A percentile compares a stretch with the other conserved stretches of the same genome.
Conservation (phyloP, 768 basidiomycete genomes). For the Cystofilobasidium macerans region DNA sequence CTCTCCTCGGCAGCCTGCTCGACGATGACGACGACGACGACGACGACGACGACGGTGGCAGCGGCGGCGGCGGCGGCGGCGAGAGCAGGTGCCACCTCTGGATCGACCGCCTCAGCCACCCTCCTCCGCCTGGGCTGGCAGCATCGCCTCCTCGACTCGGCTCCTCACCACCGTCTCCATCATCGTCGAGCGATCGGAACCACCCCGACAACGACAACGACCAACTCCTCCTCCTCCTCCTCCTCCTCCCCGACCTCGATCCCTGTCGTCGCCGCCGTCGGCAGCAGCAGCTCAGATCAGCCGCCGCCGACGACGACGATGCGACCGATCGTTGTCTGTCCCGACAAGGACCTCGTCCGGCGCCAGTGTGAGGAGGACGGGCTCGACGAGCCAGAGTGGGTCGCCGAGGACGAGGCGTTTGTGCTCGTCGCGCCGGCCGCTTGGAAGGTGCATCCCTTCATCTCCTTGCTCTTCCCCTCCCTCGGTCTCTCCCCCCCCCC, state of each 20-base stretch:
- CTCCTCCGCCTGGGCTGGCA: no score
- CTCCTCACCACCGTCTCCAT: no score
- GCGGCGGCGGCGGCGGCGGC: no score
- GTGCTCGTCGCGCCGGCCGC: constrained; percentile 15
- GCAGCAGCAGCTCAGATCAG: not conserved
- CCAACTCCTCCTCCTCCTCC: no score
- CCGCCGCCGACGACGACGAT: not conserved
- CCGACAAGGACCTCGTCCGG: not conserved
- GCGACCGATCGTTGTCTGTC: not conserved
- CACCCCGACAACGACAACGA: no score
- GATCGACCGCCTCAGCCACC: no score
- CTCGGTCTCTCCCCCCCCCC: not conserved
- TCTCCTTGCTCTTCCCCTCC: not conserved
- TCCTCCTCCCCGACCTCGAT: not conserved
- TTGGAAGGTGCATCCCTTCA: constrained; percentile 1
- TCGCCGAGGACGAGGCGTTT: constrained; percentile 5
- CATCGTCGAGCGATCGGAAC: no score
- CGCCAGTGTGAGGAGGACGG: constrained; percentile 11
- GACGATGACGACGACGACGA: no score
- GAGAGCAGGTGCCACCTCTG: no score
- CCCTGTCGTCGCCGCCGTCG: not conserved
- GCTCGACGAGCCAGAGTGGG: constrained; percentile 4
- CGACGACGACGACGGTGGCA: no score
- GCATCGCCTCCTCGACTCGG: no score
- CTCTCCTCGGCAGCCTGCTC: no score